Base-by-base conservation (phyloP, 1,139 yeast species). In the Debaryomycetaceae sp. region DNA sequence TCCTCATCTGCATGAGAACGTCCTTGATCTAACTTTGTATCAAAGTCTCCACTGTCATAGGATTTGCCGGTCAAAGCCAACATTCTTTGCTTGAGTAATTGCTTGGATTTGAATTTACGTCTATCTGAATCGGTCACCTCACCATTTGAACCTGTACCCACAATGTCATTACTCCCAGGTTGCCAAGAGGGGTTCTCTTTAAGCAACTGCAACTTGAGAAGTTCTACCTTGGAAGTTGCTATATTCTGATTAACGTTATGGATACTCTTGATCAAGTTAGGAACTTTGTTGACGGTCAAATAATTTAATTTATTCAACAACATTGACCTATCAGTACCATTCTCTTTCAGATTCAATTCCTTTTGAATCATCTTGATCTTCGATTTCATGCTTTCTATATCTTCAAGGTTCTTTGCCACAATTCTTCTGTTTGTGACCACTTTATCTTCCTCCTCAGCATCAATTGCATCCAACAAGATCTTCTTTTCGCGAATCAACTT, bases 41-140 rank as follows among this genome's bases (percentile, higher is more conserved):
- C 95, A 34, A 71, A 62, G 45, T 74, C 83, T 13, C 75, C 65
- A 23, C 72, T 75, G 17, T 55, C 52, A 6, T 70, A 65, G 1
- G 83, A 72, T 49, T 82, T 82, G 1, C 97, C 98, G 0, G 97
- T 90, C 53, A 93, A 73, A 6, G 93, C 88, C 20, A 96, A 96
- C 95, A 91, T 89, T 52, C 96, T 76, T 38, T 91, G 86, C 52
- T 83, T 84, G 52, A 91, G 72, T 46, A 83, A 66, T 41, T 93
- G 93, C 58, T 87, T 84, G 38, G 88, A 83, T 54, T 80, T 84
- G 41, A 90, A 93, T 57, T 86, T 86, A 47, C 86, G 77, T 48
- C 87, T 77, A 59, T 91, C 97, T 13, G 80, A 68, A 34, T 88
- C 96, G 4, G 97, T 88, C 7, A 89, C 77, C 50, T 82, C 81